Evolutionary conservation across 768 basidiomycete species (phyloP).

Genomic region (Mycena pura): DNA sequence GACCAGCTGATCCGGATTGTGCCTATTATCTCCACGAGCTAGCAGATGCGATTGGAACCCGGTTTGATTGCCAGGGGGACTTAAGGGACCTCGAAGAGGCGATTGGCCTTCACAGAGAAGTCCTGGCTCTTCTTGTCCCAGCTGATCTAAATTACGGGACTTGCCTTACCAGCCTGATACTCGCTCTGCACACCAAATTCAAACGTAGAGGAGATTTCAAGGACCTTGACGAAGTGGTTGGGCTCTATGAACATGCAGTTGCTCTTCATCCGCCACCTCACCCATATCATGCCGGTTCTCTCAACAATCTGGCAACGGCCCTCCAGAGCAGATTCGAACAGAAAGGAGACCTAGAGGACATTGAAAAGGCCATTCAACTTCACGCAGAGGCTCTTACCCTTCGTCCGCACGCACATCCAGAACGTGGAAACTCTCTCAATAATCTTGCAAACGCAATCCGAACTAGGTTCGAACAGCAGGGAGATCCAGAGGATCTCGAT

Average conservation of each 20-base stretch:
- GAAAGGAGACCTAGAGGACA: not conserved
- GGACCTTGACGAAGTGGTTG: not conserved
- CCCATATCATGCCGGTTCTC: not conserved
- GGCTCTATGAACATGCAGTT: not conserved
- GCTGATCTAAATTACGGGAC: not conserved
- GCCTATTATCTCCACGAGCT: not conserved
- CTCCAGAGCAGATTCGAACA: not conserved
- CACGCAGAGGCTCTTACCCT: no score
- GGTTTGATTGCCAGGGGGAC: not conserved
- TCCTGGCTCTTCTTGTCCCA: not conserved
- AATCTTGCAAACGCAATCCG: no score
- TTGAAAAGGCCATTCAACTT: no score
- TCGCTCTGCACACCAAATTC: not conserved
- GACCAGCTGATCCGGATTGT: not conserved
- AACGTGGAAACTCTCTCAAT: no score
- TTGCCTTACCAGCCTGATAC: not conserved
- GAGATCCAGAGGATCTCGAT: no score
- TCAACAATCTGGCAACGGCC: not conserved
- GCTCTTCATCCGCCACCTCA: not conserved
- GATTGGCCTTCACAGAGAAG: not conserved
- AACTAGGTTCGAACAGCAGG: no score
- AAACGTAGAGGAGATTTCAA: not conserved
- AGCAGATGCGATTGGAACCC: not conserved
- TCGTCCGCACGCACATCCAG: no score
- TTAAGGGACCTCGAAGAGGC: conserved; percentile 1